Evolutionary conservation across 306 rosid genomes (phyloP), one percentile per base, ranked within the genome.

Genomic region (Calophaca sinica): DNA sequence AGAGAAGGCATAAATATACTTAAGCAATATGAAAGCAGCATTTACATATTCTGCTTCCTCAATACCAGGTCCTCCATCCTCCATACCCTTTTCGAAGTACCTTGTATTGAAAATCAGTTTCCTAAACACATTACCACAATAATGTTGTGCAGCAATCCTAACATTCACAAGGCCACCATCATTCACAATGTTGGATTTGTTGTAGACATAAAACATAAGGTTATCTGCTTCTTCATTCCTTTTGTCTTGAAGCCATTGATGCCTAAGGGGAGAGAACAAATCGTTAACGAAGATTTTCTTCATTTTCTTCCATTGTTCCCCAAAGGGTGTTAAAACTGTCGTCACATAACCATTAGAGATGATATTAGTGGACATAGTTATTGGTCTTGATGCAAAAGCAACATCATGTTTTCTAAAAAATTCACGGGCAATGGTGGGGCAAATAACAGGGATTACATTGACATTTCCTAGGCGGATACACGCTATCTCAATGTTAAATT

Each of bases 381-480:
- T 2, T 3, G 89, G 81, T 14, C 89, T 70, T 31, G 89, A 85
- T 3, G 89, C 77, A 32, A 87, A 85, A 5, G 5, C 9, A 13
- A 79, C 75, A 29, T 89, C 89, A 2, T 86, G 62, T 12, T 68
- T 81, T 66, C 82, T 87, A 10, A 86, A 39, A 32, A 87, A 74
- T 29, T 89, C 85, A 4, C 32, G 13, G 2, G 85, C 83, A 36
- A 89, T 52, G 49, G 10, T 29, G 14, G 75, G 79, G 1, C 64
- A 80, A 0, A 49, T 73, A 2, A 90, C 84, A 0, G 82, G 79
- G 4, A 90, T 83, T 0, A 87, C 72, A 69, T 88, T 60, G 38
- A 74, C 58, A 20, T 60, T 82, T 39, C 89, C 92, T 2, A 86
- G 5, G 26, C 83, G 84, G 20, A 86, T 41, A 32, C 92, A 87